Evolutionary conservation across 352 stramenopile genomes (phyloP), one percentile per base, ranked within the genome.

Genomic region (Phytophthora idaei): DNA sequence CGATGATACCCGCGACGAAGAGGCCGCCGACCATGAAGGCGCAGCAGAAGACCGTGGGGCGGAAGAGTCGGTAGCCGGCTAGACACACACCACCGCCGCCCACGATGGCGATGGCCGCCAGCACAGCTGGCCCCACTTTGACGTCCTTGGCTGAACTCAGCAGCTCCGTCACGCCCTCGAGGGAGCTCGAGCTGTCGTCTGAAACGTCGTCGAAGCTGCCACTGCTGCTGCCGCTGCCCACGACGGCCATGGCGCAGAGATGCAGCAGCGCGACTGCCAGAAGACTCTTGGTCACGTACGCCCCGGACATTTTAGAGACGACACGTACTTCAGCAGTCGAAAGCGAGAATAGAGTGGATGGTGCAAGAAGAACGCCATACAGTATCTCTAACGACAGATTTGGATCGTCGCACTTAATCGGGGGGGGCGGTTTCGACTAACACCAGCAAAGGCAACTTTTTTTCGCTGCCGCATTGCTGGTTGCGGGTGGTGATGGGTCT

Each of bases 1-100:
- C 86, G 11, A 90, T 49, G n/a, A 92, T 63, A 2, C 77, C 74
- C 1, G 79, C 69, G 3, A 87, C 73, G 34, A 89, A 81, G 52
- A 94, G 71, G 8, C 83, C 85, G n/a, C 83, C 85, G 3, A 89
- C 52, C 28, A 89, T 76, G 48, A 95, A 95, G 36, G 77, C 85
- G 57, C 75, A 91, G 55, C 80, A 76, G 46, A 93, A 85, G 21
- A 89, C 80, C 0, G 80, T 84, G 4, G 75, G 78, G 8, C 82
- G 85, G 57, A 89, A 78, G 15, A 88, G 74, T 0, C 78, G 71
- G 47, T 91, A 89, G 31, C 87, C 87, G 1, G 72, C 65, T 0
- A 90, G 37, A 51, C 80, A 85, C 31, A 92, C 68, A 36, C 78
- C 41, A 1, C 54, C 57, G 8, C 87, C 87, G 8, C 80, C 63